Percentiles rank a stretch among this genome's conserved stretches.
Evolutionary conservation across 176 grass and related monocot genomes (phyloP).

Genomic region (Puya raimondii): DNA sequence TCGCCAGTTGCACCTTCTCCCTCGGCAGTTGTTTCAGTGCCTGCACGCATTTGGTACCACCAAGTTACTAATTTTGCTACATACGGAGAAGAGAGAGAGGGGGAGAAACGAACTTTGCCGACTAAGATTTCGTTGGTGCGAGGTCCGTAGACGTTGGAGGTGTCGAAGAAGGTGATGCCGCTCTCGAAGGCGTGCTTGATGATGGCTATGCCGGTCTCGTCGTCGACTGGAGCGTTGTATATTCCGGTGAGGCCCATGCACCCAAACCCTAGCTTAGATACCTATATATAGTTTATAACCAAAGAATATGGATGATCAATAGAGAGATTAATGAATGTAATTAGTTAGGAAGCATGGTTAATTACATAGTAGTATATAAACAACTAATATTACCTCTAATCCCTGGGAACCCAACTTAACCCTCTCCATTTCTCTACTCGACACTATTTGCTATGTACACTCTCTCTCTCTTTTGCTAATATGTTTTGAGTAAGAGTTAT

Average conservation of each 20-base stretch:
- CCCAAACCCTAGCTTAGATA: conserved; percentile 78
- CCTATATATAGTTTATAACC: conserved; percentile 12
- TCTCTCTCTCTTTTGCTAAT: no score
- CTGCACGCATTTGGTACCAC: conserved; percentile 11
- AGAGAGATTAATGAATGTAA: neutral
- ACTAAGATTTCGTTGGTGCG: conserved; percentile 62
- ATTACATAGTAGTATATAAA: no score
- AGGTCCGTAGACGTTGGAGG: conserved; percentile 60
- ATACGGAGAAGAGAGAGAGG: neutral
- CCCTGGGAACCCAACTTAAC: conserved; percentile 53
- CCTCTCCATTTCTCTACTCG: conserved; percentile 21
- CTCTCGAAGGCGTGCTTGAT: conserved; percentile 59
- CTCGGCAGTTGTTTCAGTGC: conserved; percentile 68
- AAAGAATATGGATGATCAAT: neutral
- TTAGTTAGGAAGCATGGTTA: neutral
- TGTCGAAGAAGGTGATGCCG: conserved; percentile 83
- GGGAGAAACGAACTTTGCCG: conserved; percentile 35
- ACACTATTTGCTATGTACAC: no score
- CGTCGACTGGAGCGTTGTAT: conserved; percentile 43
- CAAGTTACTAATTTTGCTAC: neutral
- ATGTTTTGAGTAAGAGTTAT: no score
- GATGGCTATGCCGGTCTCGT: conserved; percentile 43
- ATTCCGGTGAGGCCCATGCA: conserved; percentile 52
- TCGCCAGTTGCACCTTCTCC: conserved; percentile 67
- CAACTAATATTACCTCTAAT: conserved; percentile 33